Base-by-base conservation (phyloP, 768 basidiomycete genomes). In the Podaxis rugospora region DNA sequence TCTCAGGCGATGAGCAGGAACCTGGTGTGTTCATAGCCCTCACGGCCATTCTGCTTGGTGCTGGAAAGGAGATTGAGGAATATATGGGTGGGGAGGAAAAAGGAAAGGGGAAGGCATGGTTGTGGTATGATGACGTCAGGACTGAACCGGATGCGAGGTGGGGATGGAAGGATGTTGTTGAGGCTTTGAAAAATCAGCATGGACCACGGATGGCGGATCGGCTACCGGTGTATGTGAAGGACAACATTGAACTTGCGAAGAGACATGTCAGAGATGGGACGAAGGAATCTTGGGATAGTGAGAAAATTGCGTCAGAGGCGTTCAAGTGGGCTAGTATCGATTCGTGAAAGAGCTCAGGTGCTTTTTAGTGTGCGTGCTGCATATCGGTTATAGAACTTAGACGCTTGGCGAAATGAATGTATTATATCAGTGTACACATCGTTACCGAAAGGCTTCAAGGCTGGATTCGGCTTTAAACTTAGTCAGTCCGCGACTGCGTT, bases 51-150 rank as follows among this genome's bases (percentile, higher is more conserved):
- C 39, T 65, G 6, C 58, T 65, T 28, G 64, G 62, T 4, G 64
- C 64, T 35, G 64, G 64, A 18, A 32, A 28, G 18, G 62, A 65
- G 40, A 63, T 61, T n/a, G 32, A 52, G 25, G 62, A 51, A 1
- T 65, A 63, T 57, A 40, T 65, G 55, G 46, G 35, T 23, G 62
- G 40, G 16, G 58, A 56, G 3, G 27, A 53, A 36, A 40, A 42
- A 23, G 64, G 64, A 2, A 5, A 57, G n/a, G 62, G 62, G 16
- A 65, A 54, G 44, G n/a, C 9, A 7, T 59, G 62, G 62, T 51
- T 63, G 46, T 65, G 64, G 64, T 63, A 60, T 36, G 64, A 65
- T 44, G 58, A 63, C 50, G 59, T 63, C 35, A 54, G 62, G 16
- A 63, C 52, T 5, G 32, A 53, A 18, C 21, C 61, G 11, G 50